Evolutionary conservation across 352 stramenopile species (phyloP).

Genomic region (Phytophthora vignae): DNA sequence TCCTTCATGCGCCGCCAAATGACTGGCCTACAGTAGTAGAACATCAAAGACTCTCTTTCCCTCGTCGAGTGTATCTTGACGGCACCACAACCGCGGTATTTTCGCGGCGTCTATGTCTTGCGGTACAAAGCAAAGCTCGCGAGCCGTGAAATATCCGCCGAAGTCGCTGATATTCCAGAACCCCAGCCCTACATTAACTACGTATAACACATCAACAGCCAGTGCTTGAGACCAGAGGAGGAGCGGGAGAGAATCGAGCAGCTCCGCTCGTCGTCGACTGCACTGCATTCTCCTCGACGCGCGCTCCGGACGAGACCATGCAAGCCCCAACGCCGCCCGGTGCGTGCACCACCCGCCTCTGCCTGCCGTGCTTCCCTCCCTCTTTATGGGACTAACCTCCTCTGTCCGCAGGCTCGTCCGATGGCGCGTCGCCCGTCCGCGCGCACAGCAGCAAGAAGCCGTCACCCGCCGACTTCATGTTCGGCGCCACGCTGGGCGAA

Average conservation of each 20-base stretch:
- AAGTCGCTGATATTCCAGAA: conserved; percentile 16
- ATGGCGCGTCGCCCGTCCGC: conserved; percentile 48
- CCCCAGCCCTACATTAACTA: conserved; percentile 3
- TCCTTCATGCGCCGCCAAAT: too few species aligned
- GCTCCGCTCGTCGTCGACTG: conserved; percentile 30
- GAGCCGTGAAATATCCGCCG: conserved; percentile 9
- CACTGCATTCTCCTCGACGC: conserved; percentile 11
- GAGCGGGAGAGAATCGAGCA: conserved; percentile 40
- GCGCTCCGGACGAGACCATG: conserved; percentile 34
- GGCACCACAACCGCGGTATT: not conserved
- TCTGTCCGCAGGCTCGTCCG: conserved; percentile 36
- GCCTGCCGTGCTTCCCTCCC: not conserved
- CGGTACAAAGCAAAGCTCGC: conserved; percentile 5
- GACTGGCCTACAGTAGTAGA: too few species aligned
- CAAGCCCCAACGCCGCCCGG: conserved; percentile 47
- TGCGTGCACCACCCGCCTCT: conserved; percentile 7
- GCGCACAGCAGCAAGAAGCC: conserved; percentile 73
- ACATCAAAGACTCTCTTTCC: too few species aligned
- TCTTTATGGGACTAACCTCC: not conserved
- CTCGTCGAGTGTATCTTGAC: too few species aligned
- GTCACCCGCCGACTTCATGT: conserved; percentile 90
- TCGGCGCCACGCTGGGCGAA: conserved; percentile 88
- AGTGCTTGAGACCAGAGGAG: conserved; percentile 17
- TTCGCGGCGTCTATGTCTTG: conserved; percentile 25
- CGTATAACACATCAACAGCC: conserved; percentile 39